Evolutionary conservation across 495 filamentous ascomycete genomes (phyloP).

Genomic region (Filosporella fistucella): DNA sequence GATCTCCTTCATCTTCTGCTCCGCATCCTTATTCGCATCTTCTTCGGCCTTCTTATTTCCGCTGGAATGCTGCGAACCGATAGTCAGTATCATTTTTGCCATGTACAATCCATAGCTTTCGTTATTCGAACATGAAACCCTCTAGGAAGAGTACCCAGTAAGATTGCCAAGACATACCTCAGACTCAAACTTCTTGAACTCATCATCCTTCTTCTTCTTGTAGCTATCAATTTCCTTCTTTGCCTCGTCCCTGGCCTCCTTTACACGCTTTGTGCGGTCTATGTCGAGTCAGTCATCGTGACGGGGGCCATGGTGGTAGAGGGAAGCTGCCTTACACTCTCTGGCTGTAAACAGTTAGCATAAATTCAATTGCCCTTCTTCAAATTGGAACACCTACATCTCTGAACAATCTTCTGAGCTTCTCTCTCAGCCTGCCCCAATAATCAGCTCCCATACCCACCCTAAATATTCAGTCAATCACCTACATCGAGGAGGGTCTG

Average conservation of each 20-base stretch:
- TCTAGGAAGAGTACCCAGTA: not conserved
- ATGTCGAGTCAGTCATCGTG: conserved; percentile 1
- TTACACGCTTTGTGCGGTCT: conserved; percentile 97
- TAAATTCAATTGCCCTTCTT: no score
- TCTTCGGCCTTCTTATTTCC: conserved; percentile 54
- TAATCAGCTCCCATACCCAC: conserved; percentile 10
- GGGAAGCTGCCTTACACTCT: conserved; percentile 56
- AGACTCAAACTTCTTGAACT: conserved; percentile 91
- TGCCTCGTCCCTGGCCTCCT: conserved; percentile 88
- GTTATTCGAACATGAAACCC: not conserved
- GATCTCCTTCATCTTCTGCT: conserved; percentile 75
- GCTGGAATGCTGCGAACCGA: conserved; percentile 38
- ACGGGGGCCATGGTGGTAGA: not conserved
- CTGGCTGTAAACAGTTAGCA: conserved; percentile 43
- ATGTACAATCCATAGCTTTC: not conserved
- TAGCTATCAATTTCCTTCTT: conserved; percentile 99
- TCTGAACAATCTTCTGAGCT: conserved; percentile 97
- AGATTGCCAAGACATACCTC: conserved; percentile 57
- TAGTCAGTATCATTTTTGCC: conserved; percentile 6
- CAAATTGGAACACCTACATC: conserved; percentile 51
- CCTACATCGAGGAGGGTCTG: conserved; percentile 98
- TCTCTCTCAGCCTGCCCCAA: conserved; percentile 85
- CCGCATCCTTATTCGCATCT: conserved; percentile 56
- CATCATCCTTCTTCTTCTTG: conserved; percentile 80
- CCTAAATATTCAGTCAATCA: conserved; percentile 1